Conservation (phyloP, 768 basidiomycete species). For the Pulveroboletus ravenelii region DNA sequence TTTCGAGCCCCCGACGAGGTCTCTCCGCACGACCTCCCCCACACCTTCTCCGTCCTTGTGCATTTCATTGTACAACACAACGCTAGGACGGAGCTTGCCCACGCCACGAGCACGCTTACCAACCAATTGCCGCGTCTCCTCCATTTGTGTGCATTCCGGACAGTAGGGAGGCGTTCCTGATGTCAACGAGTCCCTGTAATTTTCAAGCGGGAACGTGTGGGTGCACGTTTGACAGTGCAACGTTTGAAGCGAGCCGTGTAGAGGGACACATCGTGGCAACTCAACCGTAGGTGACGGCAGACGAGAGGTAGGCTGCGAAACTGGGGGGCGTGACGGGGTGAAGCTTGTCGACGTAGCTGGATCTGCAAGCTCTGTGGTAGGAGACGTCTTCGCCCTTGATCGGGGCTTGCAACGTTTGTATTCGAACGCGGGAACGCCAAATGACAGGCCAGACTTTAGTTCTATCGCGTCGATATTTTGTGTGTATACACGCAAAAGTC, state of each 20-base stretch:
- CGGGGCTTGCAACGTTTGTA: conserved; percentile 52
- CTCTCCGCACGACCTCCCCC: conserved; percentile 76
- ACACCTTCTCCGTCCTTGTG: conserved; percentile 87
- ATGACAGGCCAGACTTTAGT: conserved; percentile 77
- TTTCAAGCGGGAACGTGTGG: conserved; percentile 59
- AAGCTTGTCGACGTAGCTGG: conserved; percentile 6
- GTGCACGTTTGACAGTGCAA: conserved; percentile 82
- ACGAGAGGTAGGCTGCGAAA: conserved; percentile 31
- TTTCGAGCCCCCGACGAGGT: conserved; percentile 66
- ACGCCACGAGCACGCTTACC: conserved; percentile 79
- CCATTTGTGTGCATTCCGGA: conserved; percentile 70
- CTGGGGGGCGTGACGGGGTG: conserved; percentile 13
- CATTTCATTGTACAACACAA: conserved; percentile 86
- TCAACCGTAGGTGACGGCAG: conserved; percentile 51
- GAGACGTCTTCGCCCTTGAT: conserved; percentile 39
- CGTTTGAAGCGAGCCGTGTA: conserved; percentile 80
- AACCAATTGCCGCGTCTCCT: conserved; percentile 62
- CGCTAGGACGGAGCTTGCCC: conserved; percentile 78
- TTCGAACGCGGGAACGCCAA: conserved; percentile 74
- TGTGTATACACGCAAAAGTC: conserved; percentile 82
- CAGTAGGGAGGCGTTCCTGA: conserved; percentile 68
- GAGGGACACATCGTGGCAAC: conserved; percentile 78
- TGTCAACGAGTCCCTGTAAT: conserved; percentile 56
- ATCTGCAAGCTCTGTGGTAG: conserved; percentile 13
- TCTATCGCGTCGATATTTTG: conserved; percentile 94